Conservation (phyloP, 2,329 filamentous ascomycete genomes). For the Nothopassalora personata region DNA sequence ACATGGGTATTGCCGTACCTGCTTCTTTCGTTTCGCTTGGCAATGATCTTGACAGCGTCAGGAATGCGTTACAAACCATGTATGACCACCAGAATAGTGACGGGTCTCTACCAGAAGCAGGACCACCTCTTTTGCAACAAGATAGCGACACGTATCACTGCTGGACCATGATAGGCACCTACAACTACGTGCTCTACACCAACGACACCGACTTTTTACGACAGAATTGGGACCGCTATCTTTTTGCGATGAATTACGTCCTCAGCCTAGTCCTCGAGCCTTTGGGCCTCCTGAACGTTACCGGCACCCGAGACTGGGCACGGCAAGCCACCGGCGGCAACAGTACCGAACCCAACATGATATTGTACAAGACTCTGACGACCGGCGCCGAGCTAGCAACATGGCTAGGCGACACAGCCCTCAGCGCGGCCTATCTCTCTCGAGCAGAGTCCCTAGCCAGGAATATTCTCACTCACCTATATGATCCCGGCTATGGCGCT, state of each 20-base stretch:
- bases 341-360: constrained; percentile 43
- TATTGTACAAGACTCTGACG: constrained; percentile 48
- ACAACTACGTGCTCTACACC: constrained; percentile 39
- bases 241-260: constrained; percentile 41
- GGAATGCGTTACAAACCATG: constrained; percentile 44
- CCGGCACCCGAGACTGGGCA: constrained; percentile 44
- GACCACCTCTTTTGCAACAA: constrained; percentile 36
- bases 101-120: constrained; percentile 37
- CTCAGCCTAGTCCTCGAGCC: constrained; percentile 39
- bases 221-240: constrained; percentile 40
- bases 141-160: constrained; percentile 49
- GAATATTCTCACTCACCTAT: constrained; percentile 26
- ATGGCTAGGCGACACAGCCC: constrained; percentile 40
- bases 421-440: constrained; percentile 34
- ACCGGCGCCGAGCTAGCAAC: constrained; percentile 37
- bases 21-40: constrained; percentile 35
- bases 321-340: constrained; percentile 47
- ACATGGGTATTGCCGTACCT: constrained; percentile 48
- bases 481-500: constrained; percentile 29
- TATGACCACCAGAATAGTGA: constrained; percentile 40
- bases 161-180: constrained; percentile 44
- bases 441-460: constrained; percentile 35
- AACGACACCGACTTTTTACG: constrained; percentile 39
- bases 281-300: constrained; percentile 43
- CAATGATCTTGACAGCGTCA: constrained; percentile 41